Evolutionary conservation across 345 rosid genomes (phyloP).

Genomic region (Raphanus sativus): DNA sequence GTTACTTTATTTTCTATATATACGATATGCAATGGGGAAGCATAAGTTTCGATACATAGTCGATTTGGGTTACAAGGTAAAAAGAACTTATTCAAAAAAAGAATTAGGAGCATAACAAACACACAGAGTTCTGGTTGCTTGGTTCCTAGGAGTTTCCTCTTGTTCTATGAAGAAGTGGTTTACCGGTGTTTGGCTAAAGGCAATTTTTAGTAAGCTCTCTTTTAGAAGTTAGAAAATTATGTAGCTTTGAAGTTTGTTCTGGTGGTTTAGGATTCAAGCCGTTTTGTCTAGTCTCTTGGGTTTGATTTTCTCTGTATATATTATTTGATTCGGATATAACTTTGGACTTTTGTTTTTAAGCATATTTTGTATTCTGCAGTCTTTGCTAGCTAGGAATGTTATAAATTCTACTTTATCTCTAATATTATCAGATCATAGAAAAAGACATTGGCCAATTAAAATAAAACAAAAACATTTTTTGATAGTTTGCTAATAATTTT

Average conservation of each 20-base stretch:
- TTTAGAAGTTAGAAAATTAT: background rate
- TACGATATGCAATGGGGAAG: background rate
- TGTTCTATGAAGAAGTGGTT: background rate
- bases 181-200: background rate
- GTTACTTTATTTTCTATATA: background rate
- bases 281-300: background rate
- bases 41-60: background rate
- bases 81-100: background rate
- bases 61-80: background rate
- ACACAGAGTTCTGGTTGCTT: background rate
- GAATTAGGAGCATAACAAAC: background rate
- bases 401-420: background rate
- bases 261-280: background rate
- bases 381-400: background rate
- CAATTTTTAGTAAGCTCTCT: background rate
- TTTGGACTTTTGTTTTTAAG: background rate
- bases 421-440: background rate
- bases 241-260: background rate
- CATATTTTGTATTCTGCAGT: background rate
- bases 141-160: background rate
- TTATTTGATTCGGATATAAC: background rate
- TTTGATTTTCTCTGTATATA: background rate
- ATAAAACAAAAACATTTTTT: background rate
- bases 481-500: background rate
- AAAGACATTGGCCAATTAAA: background rate